A percentile compares a stretch with the other conserved stretches of the same genome.
These are phyloP conservation scores for Elsinoe ampelina DNA, from an alignment of 2,329 filamentous ascomycete genomes.

Conservation along the genomic window DNA sequence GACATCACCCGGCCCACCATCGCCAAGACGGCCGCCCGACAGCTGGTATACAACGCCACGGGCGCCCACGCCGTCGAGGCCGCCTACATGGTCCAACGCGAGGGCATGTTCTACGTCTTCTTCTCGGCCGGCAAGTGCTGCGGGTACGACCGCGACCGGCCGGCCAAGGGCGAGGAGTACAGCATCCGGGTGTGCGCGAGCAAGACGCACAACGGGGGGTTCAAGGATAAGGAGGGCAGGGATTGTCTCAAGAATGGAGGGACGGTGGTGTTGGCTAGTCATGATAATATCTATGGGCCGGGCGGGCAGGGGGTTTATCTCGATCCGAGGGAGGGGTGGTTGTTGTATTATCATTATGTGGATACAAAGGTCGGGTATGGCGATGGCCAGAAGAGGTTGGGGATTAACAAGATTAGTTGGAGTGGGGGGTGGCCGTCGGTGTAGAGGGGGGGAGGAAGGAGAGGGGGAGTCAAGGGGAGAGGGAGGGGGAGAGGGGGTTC, in stretches of 20 bases:
- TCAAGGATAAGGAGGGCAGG: slow-evolving; percentile 47
- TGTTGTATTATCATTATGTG: slow-evolving; percentile 56
- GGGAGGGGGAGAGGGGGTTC: neutral
- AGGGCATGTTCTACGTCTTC: slow-evolving; percentile 55
- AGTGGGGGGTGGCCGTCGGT: slow-evolving; percentile 16
- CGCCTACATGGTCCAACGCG: slow-evolving; percentile 46
- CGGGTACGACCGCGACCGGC: slow-evolving; percentile 43
- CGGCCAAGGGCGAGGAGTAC: slow-evolving; percentile 53
- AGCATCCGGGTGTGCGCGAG: slow-evolving; percentile 57
- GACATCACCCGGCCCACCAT: slow-evolving; percentile 21
- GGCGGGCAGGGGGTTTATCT: slow-evolving; percentile 54
- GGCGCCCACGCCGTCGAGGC: slow-evolving; percentile 49
- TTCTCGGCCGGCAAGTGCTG: slow-evolving; percentile 55
- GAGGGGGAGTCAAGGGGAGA: neutral
- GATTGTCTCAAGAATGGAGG: slow-evolving; percentile 50
- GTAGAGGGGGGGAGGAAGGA: neutral
- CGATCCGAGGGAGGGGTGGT: slow-evolving; percentile 41
- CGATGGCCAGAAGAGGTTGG: slow-evolving; percentile 27
- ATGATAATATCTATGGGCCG: slow-evolving; percentile 54
- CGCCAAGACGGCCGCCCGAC: slow-evolving; percentile 29
- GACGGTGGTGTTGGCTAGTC: slow-evolving; percentile 50
- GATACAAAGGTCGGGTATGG: slow-evolving; percentile 45
- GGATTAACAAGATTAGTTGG: slow-evolving; percentile 17
- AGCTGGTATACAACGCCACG: slow-evolving; percentile 46
- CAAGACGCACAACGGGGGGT: slow-evolving; percentile 42